Base-by-base conservation (phyloP, 371 early-diverging fungal species). In the Polyrhizophydium stewartii region DNA sequence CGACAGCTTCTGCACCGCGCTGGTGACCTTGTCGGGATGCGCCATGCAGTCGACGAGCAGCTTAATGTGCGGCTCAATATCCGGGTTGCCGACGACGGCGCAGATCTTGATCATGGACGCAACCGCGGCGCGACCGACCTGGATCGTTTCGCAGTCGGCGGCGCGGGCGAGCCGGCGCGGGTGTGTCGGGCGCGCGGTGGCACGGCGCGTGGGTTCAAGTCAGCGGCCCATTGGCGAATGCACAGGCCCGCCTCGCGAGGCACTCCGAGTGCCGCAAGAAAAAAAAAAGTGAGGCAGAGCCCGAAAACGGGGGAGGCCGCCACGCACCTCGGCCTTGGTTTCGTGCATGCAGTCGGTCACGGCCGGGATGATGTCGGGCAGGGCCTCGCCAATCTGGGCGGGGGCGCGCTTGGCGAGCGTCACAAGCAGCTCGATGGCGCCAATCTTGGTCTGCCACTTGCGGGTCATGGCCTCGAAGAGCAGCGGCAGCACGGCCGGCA, bases 401-500 rank as follows among this genome's bases (percentile, higher is more conserved):
- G 89, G 86, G 21, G 85, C 84, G 22, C 65, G 74, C 37, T 75
- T 68, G 40, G 86, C 83, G 40, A 85, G 77, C 38, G 72, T 70
- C 17, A 72, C 69, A 17, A 90, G 61, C 12, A 85, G 56, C 56
- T 86, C 77, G 38, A 88, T 67, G 24, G 87, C 87, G 49, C 82
- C 88, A 27, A 85, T 77, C 68, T 86, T 85, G 47, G 88, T 86
- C 72, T 90, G 89, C 91, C 89, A 89, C 63, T 89, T 89, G 68
- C 86, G 76, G 58, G 67, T 74, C 76, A 86, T 84, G 64, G 75
- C 84, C 32, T 85, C 84, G 58, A 72, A 82, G 12, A 90, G 74
- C 30, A 82, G 64, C 32, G 91, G 89, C 55, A 89, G 65, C 6
- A 87, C 56, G 52, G 74, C 51, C 17, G 72, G 69, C 27, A 84